These are phyloP conservation scores for Adansonia grandidieri DNA, from an alignment of 441 rosid species.

Conservation along the genomic window DNA sequence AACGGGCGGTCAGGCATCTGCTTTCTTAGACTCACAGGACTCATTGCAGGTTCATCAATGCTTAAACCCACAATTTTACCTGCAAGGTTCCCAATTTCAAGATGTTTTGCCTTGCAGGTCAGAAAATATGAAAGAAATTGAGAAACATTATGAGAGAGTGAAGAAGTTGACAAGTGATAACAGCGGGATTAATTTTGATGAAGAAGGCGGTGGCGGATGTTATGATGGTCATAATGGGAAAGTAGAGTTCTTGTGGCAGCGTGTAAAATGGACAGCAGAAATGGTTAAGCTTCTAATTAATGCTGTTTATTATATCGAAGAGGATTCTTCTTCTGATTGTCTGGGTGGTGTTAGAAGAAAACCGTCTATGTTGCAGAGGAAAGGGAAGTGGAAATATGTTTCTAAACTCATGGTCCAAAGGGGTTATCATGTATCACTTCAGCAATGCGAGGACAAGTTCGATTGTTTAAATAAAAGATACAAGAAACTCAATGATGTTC, in stretches of 20 bases:
- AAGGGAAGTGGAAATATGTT: conserved; percentile 41
- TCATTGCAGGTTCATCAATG: conserved; percentile 27
- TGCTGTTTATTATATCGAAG: conserved; percentile 35
- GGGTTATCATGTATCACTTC: conserved; percentile 42
- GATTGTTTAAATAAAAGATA: conserved; percentile 39
- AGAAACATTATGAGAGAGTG: background rate
- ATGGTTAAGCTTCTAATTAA: conserved; percentile 44
- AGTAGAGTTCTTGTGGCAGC: conserved; percentile 28
- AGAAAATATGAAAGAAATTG: conserved; percentile 15
- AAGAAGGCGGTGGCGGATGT: conserved; percentile 22
- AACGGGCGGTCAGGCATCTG: background rate
- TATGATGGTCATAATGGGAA: conserved; percentile 22
- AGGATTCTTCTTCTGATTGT: conserved; percentile 27
- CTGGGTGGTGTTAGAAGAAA: conserved; percentile 23
- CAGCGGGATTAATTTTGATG: background rate
- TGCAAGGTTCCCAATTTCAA: conserved; percentile 21
- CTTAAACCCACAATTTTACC: conserved; percentile 21
- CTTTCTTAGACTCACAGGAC: conserved; percentile 7
- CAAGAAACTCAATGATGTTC: conserved; percentile 38
- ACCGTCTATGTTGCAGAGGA: conserved; percentile 26
- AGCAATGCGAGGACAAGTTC: conserved; percentile 47
- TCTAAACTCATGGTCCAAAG: conserved; percentile 37
- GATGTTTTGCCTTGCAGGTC: conserved; percentile 7
- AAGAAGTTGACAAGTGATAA: background rate
- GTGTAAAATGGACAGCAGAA: conserved; percentile 38